Evolutionary conservation across 2,329 filamentous ascomycete genomes (phyloP).

Genomic region (Fusarium albosuccineum): DNA sequence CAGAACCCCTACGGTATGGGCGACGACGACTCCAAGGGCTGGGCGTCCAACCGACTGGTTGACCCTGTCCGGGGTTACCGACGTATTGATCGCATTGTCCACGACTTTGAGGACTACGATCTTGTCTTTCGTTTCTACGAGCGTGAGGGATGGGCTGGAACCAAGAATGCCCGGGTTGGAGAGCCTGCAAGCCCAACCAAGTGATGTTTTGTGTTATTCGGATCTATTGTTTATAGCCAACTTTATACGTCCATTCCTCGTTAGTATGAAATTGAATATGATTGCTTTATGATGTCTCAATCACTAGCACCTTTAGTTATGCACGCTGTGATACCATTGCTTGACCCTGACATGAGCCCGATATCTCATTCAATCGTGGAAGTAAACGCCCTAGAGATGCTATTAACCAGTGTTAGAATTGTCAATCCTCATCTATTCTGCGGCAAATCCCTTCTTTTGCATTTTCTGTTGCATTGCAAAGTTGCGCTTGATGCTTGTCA

Average conservation of each 20-base stretch:
- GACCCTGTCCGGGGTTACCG: constrained; percentile 89
- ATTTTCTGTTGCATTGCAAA: too few species aligned
- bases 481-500: too few species aligned
- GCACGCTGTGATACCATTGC: too few species aligned
- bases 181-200: constrained; percentile 56
- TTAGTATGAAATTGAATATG: not conserved
- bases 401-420: too few species aligned
- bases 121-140: constrained; percentile 97
- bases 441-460: too few species aligned
- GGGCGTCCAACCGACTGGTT: constrained; percentile 67
- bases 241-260: constrained; percentile 11
- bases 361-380: too few species aligned
- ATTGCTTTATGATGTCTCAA: not conserved
- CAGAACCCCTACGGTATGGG: constrained; percentile 58
- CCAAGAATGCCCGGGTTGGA: constrained; percentile 66
- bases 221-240: constrained; percentile 17
- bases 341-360: too few species aligned
- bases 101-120: constrained; percentile 97
- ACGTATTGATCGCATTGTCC: constrained; percentile 92
- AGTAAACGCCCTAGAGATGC: too few species aligned
- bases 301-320: too few species aligned
- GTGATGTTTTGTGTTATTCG: constrained; percentile 24
- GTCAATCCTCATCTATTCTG: too few species aligned
- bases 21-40: constrained; percentile 54
- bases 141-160: constrained; percentile 79